Evolutionary conservation across 768 basidiomycete species (phyloP).

Genomic region (Tylopilus cervinicoccineus): DNA sequence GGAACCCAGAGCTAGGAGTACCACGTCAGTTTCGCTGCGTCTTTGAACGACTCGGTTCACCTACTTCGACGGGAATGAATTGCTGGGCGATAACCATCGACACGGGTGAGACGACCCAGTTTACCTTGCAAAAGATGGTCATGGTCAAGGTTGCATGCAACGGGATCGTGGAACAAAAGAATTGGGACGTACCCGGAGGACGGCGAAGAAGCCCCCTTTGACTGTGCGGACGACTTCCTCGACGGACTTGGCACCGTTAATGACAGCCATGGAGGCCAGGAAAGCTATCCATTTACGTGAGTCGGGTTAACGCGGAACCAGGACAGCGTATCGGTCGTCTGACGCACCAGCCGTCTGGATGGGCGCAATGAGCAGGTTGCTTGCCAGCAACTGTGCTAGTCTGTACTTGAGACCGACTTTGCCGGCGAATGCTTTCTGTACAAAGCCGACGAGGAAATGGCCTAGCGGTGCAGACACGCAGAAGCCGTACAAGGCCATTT

Average conservation of each 20-base stretch:
- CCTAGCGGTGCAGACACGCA: slow-evolving; percentile 79
- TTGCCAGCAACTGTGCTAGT: slow-evolving; percentile 70
- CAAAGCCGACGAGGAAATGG: slow-evolving; percentile 64
- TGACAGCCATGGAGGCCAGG: slow-evolving; percentile 77
- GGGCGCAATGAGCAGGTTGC: slow-evolving; percentile 73
- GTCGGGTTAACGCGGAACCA: background rate
- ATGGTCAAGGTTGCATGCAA: background rate
- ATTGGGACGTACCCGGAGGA: slow-evolving; percentile 56
- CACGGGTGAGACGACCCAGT: slow-evolving; percentile 76
- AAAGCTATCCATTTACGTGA: slow-evolving; percentile 42
- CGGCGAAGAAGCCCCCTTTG: slow-evolving; percentile 67
- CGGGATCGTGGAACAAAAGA: background rate
- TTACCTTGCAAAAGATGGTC: slow-evolving; percentile 50
- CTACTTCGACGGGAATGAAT: slow-evolving; percentile 72
- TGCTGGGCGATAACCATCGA: slow-evolving; percentile 74
- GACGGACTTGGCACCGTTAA: slow-evolving; percentile 70
- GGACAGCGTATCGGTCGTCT: background rate
- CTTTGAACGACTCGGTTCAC: slow-evolving; percentile 14
- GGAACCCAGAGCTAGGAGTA: slow-evolving; percentile 71
- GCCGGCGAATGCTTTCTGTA: slow-evolving; percentile 78
- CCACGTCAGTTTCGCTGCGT: slow-evolving; percentile 2
- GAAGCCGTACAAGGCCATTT: slow-evolving; percentile 84
- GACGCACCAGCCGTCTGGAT: slow-evolving; percentile 63
- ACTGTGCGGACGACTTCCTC: slow-evolving; percentile 65
- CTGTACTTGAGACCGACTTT: slow-evolving; percentile 60